phyloP scores from a whole-genome alignment of 331 rosid species.

The Malus hybrid region DNA sequence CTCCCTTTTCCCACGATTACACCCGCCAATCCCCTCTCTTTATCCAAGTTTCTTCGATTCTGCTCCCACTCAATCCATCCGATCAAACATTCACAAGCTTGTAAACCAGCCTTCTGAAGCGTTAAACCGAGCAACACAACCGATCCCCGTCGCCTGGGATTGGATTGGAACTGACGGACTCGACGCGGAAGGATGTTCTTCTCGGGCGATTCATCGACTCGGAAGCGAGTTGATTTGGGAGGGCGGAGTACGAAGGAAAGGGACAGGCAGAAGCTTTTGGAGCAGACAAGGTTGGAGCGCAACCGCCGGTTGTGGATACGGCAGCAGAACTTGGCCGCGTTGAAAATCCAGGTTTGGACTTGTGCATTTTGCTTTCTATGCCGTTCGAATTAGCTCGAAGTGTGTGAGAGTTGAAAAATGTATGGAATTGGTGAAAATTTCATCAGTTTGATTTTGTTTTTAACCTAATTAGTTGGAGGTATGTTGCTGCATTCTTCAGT shows the following conservation, averaged over 20 bases:
- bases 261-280: slow-evolving; percentile 85
- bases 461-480: not conserved
- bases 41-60: not conserved
- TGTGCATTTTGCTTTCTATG: not conserved
- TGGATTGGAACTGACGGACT: slow-evolving; percentile 23
- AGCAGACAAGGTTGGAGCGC: slow-evolving; percentile 85
- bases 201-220: slow-evolving; percentile 88
- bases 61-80: slow-evolving; percentile 1
- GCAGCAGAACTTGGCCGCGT: slow-evolving; percentile 71
- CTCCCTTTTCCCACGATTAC: not conserved
- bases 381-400: not conserved
- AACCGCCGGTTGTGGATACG: slow-evolving; percentile 59
- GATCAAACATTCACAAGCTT: not conserved
- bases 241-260: slow-evolving; percentile 91
- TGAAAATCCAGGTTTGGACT: slow-evolving; percentile 63
- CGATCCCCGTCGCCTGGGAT: slow-evolving; percentile 8
- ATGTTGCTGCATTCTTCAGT: not conserved
- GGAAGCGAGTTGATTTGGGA: slow-evolving; percentile 95
- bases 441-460: not conserved
- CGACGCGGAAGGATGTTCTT: slow-evolving; percentile 53
- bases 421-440: not conserved
- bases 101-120: not conserved
- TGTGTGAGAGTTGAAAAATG: not conserved
- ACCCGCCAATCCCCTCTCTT: not conserved
- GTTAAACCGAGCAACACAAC: not conserved